phyloP scores from a whole-genome alignment of 805 yeast genomes.

The Ogataea paraovalis region DNA sequence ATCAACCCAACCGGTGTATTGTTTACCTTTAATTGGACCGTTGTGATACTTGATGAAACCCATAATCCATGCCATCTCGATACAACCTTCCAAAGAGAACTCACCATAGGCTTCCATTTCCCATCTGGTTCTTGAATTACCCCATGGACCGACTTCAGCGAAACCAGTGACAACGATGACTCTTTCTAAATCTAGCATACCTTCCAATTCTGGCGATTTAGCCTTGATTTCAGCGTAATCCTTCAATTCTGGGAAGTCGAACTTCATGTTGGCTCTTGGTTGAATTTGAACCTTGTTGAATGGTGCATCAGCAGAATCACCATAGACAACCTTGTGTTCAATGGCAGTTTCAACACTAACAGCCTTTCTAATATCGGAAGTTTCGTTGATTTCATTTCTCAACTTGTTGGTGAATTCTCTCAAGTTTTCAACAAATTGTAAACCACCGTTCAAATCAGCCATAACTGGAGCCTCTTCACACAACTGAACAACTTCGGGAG shows the following conservation, averaged over 20 bases:
- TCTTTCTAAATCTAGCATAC: constrained; percentile 85
- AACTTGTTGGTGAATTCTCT: constrained; percentile 80
- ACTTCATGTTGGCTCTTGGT: constrained; percentile 94
- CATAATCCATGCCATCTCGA: constrained; percentile 99
- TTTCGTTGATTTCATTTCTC: constrained; percentile 72
- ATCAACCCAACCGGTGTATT: constrained; percentile 97
- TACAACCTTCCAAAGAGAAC: constrained; percentile 94
- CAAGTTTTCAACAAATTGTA: constrained; percentile 87
- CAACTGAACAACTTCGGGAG: constrained; percentile 76
- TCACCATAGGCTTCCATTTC: constrained; percentile 97
- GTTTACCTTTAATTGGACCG: constrained; percentile 83
- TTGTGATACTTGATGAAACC: constrained; percentile 94
- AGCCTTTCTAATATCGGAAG: constrained; percentile 91
- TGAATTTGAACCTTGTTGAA: constrained; percentile 71
- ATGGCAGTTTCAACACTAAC: constrained; percentile 90
- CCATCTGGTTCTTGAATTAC: constrained; percentile 98
- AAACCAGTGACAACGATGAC: constrained; percentile 97
- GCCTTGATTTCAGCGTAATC: constrained; percentile 68
- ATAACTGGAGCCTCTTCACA: constrained; percentile 93
- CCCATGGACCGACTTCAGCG: constrained; percentile 99
- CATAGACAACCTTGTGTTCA: constrained; percentile 81
- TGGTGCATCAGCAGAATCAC: constrained; percentile 84
- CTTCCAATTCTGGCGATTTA: constrained; percentile 72
- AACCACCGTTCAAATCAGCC: constrained; percentile 99
- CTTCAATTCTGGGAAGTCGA: constrained; percentile 88